Conservation (phyloP, 495 filamentous ascomycete species). For the Ascodesmis nigricans region DNA sequence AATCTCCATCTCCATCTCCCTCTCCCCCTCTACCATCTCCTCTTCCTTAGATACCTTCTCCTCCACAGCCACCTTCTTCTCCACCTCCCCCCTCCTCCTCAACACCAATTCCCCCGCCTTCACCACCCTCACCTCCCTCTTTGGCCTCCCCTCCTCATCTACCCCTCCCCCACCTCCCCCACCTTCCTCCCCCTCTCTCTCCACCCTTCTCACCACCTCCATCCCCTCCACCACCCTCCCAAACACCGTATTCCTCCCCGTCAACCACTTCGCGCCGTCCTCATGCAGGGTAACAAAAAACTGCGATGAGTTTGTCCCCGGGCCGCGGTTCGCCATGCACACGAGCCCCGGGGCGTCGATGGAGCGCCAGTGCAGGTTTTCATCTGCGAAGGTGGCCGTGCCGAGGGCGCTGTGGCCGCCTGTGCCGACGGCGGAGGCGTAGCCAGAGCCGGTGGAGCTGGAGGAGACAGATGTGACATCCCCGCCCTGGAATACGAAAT, state of each 20-base stretch:
- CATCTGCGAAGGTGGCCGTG: conserved; percentile 34
- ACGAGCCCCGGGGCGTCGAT: conserved; percentile 26
- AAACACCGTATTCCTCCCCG: conserved; percentile 26
- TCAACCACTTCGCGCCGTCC: conserved; percentile 24
- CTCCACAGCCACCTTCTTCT: conserved; percentile 6
- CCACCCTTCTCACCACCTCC: conserved; percentile 20
- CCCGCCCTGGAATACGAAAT: conserved; percentile 29
- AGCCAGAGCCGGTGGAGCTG: conserved; percentile 23
- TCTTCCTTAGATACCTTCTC: conserved; percentile 1
- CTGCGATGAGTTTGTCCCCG: conserved; percentile 27
- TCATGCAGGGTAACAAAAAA: conserved; percentile 29
- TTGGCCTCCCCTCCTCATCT: conserved; percentile 23
- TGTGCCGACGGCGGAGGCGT: conserved; percentile 19
- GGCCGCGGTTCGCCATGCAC: conserved; percentile 28
- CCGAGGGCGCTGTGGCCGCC: conserved; percentile 24
- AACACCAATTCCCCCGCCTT: conserved; percentile 26
- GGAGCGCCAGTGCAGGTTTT: conserved; percentile 26
- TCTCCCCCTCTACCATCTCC: conserved; percentile 2
- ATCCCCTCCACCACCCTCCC: conserved; percentile 24
- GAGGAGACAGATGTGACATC: conserved; percentile 27
- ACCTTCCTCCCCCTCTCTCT: no score
- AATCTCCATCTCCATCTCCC: conserved; percentile 2
- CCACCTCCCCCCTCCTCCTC: no score
- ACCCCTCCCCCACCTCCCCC: conserved; percentile 22
- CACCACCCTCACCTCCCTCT: conserved; percentile 21